phyloP scores from a whole-genome alignment of 2,329 filamentous ascomycete species.

The Ilyonectria sp. region DNA sequence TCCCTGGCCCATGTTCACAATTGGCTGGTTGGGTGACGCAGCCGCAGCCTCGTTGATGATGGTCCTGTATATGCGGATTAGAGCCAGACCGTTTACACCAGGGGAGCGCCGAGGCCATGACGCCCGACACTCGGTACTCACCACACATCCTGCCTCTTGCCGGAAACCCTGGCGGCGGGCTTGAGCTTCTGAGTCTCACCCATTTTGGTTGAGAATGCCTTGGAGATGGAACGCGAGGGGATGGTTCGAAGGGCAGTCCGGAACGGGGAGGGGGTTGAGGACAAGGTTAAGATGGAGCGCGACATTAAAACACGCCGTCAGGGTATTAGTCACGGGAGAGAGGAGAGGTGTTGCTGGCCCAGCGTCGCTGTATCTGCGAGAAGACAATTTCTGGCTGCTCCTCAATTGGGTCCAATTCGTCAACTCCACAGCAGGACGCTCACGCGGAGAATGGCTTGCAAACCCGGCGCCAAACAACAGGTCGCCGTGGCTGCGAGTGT shows the following conservation, averaged over 20 bases:
- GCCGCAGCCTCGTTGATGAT: slow-evolving; percentile 78
- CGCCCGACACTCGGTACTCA: slow-evolving; percentile 49
- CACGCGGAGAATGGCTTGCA: slow-evolving; percentile 1
- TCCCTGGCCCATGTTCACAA: slow-evolving; percentile 76
- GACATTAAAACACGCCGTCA: slow-evolving; percentile 43
- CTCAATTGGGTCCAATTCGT: slow-evolving; percentile 28
- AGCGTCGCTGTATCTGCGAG: slow-evolving; percentile 6
- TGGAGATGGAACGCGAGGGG: slow-evolving; percentile 37
- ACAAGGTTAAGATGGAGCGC: slow-evolving; percentile 48
- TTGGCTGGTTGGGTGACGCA: slow-evolving; percentile 74
- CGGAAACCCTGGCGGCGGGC: slow-evolving; percentile 65
- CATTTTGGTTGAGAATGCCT: slow-evolving; percentile 56
- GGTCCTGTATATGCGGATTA: slow-evolving; percentile 60
- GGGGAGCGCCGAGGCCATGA: too few species aligned
- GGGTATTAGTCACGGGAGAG: slow-evolving; percentile 31
- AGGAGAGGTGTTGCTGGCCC: slow-evolving; percentile 12
- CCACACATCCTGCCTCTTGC: slow-evolving; percentile 68
- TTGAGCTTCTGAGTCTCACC: slow-evolving; percentile 62
- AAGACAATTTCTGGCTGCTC: slow-evolving; percentile 16
- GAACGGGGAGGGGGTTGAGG: slow-evolving; percentile 39
- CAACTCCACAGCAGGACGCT: slow-evolving; percentile 27
- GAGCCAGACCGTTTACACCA: not conserved
- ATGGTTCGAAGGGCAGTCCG: slow-evolving; percentile 39
- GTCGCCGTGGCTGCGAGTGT: slow-evolving; percentile 27
- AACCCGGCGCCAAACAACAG: slow-evolving; percentile 10